These are phyloP conservation scores for Ottelia alismoides DNA, from an alignment of 106 monocot genomes.

Conservation along the genomic window DNA sequence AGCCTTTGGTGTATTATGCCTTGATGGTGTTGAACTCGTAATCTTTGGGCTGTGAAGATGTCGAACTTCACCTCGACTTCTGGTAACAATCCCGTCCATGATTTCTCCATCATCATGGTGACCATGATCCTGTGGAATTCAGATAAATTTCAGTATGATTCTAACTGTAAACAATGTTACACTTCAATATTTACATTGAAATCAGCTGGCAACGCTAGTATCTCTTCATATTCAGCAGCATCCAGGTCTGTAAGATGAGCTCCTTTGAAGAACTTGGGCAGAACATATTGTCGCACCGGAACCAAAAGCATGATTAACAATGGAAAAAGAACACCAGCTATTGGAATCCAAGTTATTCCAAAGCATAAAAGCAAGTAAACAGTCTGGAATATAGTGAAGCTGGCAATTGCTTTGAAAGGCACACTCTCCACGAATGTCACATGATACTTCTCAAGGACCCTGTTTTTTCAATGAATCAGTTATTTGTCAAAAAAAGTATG, in stretches of 20 bases:
- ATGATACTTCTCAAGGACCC: constrained; percentile 23
- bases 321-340: constrained; percentile 35
- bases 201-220: constrained; percentile 8
- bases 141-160: background rate
- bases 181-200: constrained; percentile 1
- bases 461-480: constrained; percentile 4
- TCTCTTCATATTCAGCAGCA: constrained; percentile 31
- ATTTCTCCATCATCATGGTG: constrained; percentile 20
- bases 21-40: constrained; percentile 12
- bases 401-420: constrained; percentile 17
- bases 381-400: constrained; percentile 29
- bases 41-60: constrained; percentile 16
- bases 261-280: constrained; percentile 29
- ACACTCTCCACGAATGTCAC: constrained; percentile 29
- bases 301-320: constrained; percentile 34
- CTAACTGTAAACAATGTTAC: background rate
- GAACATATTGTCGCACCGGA: constrained; percentile 24
- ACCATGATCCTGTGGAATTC: background rate
- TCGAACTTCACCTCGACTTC: constrained; percentile 21
- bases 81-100: constrained; percentile 15
- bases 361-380: constrained; percentile 35
- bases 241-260: constrained; percentile 28
- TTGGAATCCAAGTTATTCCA: constrained; percentile 30
- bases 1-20: background rate
- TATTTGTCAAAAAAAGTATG: background rate